Evolutionary conservation across 2,329 filamentous ascomycete genomes (phyloP).

Genomic region (Aspergillus spinulosporus): DNA sequence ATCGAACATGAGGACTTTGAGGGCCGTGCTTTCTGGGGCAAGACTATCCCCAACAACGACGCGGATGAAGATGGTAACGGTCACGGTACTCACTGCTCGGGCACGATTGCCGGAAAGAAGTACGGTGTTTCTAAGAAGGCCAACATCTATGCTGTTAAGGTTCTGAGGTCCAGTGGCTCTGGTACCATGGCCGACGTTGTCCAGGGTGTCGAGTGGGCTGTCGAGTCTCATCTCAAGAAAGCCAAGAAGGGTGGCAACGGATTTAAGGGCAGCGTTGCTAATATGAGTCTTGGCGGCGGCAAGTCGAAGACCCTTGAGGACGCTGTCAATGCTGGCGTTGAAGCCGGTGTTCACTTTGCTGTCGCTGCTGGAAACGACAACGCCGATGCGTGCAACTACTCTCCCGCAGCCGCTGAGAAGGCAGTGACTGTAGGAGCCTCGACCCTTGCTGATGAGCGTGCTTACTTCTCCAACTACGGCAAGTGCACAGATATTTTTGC

Average conservation of each 20-base stretch:
- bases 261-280: constrained; percentile 98
- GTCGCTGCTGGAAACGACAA: constrained; percentile 99
- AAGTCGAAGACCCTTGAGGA: constrained; percentile 90
- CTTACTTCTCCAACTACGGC: constrained; percentile 99
- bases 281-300: constrained; percentile 98
- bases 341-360: constrained; percentile 91
- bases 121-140: constrained; percentile 99
- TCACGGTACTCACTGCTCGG: constrained; percentile 98
- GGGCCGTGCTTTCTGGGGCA: constrained; percentile 92
- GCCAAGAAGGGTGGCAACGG: constrained; percentile 78
- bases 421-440: constrained; percentile 96
- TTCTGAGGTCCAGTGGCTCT: constrained; percentile 93
- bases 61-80: constrained; percentile 92
- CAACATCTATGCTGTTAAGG: constrained; percentile 94
- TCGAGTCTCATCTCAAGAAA: constrained; percentile 73
- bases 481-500: constrained; percentile 99
- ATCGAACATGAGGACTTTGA: constrained; percentile 93
- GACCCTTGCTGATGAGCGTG: constrained; percentile 88
- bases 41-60: constrained; percentile 86
- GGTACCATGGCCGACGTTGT: constrained; percentile 99
- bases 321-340: constrained; percentile 90
- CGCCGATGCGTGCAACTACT: constrained; percentile 98
- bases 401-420: constrained; percentile 85
- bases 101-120: constrained; percentile 96
- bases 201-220: constrained; percentile 96